phyloP scores from a whole-genome alignment of 1,139 yeast genomes.

The Schizosaccharomyces versatilis region DNA sequence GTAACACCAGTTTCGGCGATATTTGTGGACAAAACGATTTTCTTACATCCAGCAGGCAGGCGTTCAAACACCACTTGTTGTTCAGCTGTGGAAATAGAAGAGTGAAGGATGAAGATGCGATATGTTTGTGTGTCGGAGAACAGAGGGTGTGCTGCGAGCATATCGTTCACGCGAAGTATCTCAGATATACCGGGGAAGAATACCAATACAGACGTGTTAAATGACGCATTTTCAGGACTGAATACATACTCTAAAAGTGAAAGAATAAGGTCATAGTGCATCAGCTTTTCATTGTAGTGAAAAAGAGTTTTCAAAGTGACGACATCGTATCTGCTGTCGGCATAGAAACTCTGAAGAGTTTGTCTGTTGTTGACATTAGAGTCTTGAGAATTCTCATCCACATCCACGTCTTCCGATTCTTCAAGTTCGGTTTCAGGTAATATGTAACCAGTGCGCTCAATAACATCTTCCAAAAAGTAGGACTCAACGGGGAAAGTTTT shows the following conservation, averaged over 20 bases:
- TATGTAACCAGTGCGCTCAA: conserved; percentile 6
- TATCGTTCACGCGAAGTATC: conserved; percentile 45
- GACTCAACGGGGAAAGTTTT: conserved; percentile 60
- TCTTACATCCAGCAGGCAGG: conserved; percentile 30
- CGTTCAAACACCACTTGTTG: conserved; percentile 34
- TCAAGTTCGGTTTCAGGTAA: conserved; percentile 5
- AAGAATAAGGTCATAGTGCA: conserved; percentile 10
- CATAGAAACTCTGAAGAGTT: background rate
- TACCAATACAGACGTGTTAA: conserved; percentile 33
- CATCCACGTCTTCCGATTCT: conserved; percentile 7
- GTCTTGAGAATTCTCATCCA: conserved; percentile 5
- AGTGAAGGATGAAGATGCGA: conserved; percentile 41
- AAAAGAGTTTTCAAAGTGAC: conserved; percentile 4
- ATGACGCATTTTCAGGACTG: conserved; percentile 17
- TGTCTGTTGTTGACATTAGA: conserved; percentile 1
- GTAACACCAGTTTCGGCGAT: conserved; percentile 56
- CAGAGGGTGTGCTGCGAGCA: conserved; percentile 34
- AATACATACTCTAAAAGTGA: conserved; percentile 3
- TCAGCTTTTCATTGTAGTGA: conserved; percentile 8
- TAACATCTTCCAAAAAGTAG: conserved; percentile 24
- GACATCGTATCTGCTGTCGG: conserved; percentile 2
- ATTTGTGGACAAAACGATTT: conserved; percentile 58
- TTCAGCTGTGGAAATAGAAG: conserved; percentile 40
- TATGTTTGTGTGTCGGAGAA: conserved; percentile 30
- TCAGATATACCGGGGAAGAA: conserved; percentile 68